Base-by-base conservation (phyloP, 345 rosid genomes). In the Aquilaria yunnanensis region DNA sequence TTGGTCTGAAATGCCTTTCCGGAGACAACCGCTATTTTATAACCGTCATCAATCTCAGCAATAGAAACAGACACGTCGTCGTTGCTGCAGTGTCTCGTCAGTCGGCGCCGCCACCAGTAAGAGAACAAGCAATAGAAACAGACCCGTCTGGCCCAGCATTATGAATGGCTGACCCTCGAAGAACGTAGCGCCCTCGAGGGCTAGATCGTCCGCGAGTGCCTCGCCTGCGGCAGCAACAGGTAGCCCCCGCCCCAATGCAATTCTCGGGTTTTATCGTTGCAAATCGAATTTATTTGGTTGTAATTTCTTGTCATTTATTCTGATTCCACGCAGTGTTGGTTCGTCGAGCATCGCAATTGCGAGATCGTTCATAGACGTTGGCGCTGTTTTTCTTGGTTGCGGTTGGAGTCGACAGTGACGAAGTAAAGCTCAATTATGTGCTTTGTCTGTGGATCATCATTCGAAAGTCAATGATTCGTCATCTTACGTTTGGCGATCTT, bases 101-200 rank as follows among this genome's bases (percentile, higher is more conserved):
- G 23, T 23, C 23, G 97, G 97, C 88, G 74, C 88, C 23, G 23
- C 23, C 23, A 23, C 23, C 23, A 23, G 23, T 23, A 23, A 23
- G 23, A 23, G 23, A 23, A 90, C 86, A 90, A 90, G 76, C 97
- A 90, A 77, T 23, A 23, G 23, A 93, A 96, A 11, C 97, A 91
- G 72, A 88, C 97, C 32, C 93, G 96, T 56, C 85, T 91, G 1
- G 96, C 97, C 61, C 97, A 88, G 64, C 86, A 91, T 77, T 91
- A 91, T 73, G 97, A 88, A 57, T 91, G 95, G 96, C 89, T 91
- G 16, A 88, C 91, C 49, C 96, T 86, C 34, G 97, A 91, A 63
- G 97, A 91, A 75, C 85, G 93, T 48, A 90, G 97, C 10, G 97
- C 96, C 47, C 93, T 88, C 12, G 96, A 91, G 72, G 96, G 96